A percentile compares a stretch with the other conserved stretches of the same genome.
phyloP scores from a whole-genome alignment of 129 eudicot genomes.

The Ambrosia artemisiifolia region DNA sequence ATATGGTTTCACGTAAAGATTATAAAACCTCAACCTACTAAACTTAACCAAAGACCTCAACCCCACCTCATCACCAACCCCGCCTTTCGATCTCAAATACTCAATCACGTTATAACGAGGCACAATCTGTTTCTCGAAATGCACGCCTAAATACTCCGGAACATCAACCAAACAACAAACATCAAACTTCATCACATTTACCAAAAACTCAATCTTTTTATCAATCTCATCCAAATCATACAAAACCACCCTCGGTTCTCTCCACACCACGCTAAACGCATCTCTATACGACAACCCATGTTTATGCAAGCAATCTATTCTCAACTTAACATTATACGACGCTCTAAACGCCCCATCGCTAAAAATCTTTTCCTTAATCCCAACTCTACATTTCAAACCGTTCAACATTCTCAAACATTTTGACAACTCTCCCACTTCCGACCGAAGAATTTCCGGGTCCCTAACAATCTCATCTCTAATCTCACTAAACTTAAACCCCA shows the following conservation, averaged over 20 bases:
- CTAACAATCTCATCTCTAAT: slow-evolving; percentile 52
- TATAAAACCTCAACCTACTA: slow-evolving; percentile 75
- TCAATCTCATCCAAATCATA: slow-evolving; percentile 63
- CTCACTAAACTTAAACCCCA: slow-evolving; percentile 47
- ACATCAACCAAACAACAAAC: slow-evolving; percentile 65
- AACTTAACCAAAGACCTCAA: slow-evolving; percentile 62
- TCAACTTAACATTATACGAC: slow-evolving; percentile 55
- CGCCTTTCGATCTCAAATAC: slow-evolving; percentile 71
- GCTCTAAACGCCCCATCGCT: slow-evolving; percentile 64
- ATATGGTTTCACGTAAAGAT: slow-evolving; percentile 89
- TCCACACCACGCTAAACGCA: slow-evolving; percentile 68
- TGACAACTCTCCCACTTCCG: slow-evolving; percentile 82
- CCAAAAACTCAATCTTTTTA: slow-evolving; percentile 66
- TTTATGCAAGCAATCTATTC: slow-evolving; percentile 72
- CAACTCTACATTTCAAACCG: slow-evolving; percentile 61
- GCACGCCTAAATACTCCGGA: slow-evolving; percentile 77
- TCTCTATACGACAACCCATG: slow-evolving; percentile 67
- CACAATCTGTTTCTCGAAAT: slow-evolving; percentile 81
- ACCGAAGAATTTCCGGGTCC: slow-evolving; percentile 59
- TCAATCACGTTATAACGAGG: slow-evolving; percentile 79
- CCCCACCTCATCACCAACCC: slow-evolving; percentile 71
- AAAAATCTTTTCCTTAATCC: slow-evolving; percentile 53
- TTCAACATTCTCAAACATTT: slow-evolving; percentile 60
- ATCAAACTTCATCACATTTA: slow-evolving; percentile 55
- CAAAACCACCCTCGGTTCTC: slow-evolving; percentile 68